phyloP scores from a whole-genome alignment of 2,329 filamentous ascomycete species.

The Pyrenophora tritici-repentis region DNA sequence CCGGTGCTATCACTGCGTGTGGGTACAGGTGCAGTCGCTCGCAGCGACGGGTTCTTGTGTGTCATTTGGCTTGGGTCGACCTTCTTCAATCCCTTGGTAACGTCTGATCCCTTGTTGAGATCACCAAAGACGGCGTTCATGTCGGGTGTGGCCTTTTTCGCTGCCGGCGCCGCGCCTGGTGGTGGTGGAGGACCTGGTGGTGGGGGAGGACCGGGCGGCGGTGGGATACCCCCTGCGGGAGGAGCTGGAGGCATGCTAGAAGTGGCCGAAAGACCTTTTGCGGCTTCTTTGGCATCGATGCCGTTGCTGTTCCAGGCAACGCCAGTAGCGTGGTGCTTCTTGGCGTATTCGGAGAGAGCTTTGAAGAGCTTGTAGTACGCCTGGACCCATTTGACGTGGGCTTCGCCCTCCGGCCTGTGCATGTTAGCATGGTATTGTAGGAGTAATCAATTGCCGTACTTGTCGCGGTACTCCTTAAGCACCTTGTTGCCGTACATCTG shows the following conservation, averaged over 20 bases:
- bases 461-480: slow-evolving; percentile 86
- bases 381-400: slow-evolving; percentile 85
- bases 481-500: slow-evolving; percentile 96
- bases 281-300: slow-evolving; percentile 70
- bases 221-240: slow-evolving; percentile 61
- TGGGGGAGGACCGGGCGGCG: slow-evolving; percentile 68
- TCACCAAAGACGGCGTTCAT: slow-evolving; percentile 90
- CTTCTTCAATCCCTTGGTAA: slow-evolving; percentile 87
- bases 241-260: slow-evolving; percentile 71
- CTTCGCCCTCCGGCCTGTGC: slow-evolving; percentile 64
- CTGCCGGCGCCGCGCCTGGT: slow-evolving; percentile 55
- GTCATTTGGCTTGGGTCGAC: slow-evolving; percentile 97
- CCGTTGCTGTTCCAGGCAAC: slow-evolving; percentile 86
- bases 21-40: slow-evolving; percentile 72
- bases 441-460: slow-evolving; percentile 53
- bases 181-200: slow-evolving; percentile 55
- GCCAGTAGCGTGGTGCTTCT: slow-evolving; percentile 78
- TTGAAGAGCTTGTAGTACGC: slow-evolving; percentile 92
- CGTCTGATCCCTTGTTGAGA: slow-evolving; percentile 84
- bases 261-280: slow-evolving; percentile 60
- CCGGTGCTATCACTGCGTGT: slow-evolving; percentile 58
- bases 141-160: slow-evolving; percentile 60
- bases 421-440: slow-evolving; percentile 19
- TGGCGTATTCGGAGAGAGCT: slow-evolving; percentile 80
- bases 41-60: slow-evolving; percentile 92